Conservation (phyloP, 768 basidiomycete species). For the Kwoniella europaea region DNA sequence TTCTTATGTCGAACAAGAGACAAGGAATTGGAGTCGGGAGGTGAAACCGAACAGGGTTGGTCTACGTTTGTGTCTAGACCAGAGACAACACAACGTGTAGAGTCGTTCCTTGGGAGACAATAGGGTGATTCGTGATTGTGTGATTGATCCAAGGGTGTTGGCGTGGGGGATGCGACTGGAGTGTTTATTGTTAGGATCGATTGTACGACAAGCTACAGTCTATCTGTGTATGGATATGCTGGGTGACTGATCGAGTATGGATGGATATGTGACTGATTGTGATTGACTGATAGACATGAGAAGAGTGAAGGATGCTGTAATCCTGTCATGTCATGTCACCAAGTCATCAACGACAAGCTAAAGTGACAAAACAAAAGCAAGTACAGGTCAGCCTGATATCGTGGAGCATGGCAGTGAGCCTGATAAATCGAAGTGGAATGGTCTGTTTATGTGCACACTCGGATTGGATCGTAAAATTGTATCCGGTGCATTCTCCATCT, state of each 20-base stretch:
- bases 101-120: not conserved
- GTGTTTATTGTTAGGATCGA: not conserved
- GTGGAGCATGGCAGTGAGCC: conserved; percentile 3
- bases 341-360: not conserved
- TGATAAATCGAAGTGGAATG: not conserved
- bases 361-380: conserved; percentile 5
- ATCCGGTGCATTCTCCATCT: not conserved
- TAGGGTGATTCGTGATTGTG: not conserved
- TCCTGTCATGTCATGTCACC: not conserved
- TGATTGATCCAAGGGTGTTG: not conserved
- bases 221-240: not conserved
- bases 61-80: not conserved
- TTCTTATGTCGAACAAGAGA: not conserved
- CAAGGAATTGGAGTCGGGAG: not conserved
- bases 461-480: conserved; percentile 15
- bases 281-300: no score
- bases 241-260: no score
- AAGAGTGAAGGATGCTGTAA: no score
- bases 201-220: not conserved
- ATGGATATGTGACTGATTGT: no score
- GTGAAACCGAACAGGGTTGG: not conserved
- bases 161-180: no score
- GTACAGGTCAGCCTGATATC: conserved; percentile 1
- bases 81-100: not conserved
- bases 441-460: not conserved